phyloP scores from a whole-genome alignment of 2,329 filamentous ascomycete genomes.

The Didymella arachidicola region DNA sequence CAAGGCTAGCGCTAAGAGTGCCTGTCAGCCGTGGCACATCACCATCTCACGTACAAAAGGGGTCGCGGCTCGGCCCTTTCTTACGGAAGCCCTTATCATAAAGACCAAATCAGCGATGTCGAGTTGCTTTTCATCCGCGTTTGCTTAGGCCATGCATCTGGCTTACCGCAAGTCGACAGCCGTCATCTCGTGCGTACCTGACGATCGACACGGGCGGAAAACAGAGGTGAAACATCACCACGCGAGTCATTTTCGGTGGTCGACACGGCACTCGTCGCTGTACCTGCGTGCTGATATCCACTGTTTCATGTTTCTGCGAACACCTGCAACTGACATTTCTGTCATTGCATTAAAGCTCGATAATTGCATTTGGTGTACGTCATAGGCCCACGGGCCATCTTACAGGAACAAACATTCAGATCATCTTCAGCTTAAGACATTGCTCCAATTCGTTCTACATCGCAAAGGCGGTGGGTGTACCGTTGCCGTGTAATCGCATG shows the following conservation, averaged over 20 bases:
- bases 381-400: background rate
- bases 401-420: background rate
- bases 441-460: background rate
- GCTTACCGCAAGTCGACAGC: background rate
- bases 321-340: constrained; percentile 9
- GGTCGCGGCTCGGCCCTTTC: constrained; percentile 20
- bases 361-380: background rate
- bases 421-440: background rate
- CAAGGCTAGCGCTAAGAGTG: constrained; percentile 13
- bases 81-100: background rate
- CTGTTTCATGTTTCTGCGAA: constrained; percentile 10
- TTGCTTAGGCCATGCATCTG: background rate
- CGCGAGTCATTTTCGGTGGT: constrained; percentile 13
- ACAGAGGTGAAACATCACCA: constrained; percentile 13
- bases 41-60: constrained; percentile 12
- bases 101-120: background rate
- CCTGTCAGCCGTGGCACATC: constrained; percentile 20
- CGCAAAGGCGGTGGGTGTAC: background rate
- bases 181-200: constrained; percentile 14
- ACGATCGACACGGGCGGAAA: constrained; percentile 12
- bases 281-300: constrained; percentile 2
- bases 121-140: background rate
- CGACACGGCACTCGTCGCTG: constrained; percentile 1
- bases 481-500: background rate
- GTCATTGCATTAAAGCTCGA: background rate